A percentile compares a stretch with the other conserved stretches of the same genome.
Evolutionary conservation across 306 rosid species (phyloP).

Genomic region (Pyrus communis): DNA sequence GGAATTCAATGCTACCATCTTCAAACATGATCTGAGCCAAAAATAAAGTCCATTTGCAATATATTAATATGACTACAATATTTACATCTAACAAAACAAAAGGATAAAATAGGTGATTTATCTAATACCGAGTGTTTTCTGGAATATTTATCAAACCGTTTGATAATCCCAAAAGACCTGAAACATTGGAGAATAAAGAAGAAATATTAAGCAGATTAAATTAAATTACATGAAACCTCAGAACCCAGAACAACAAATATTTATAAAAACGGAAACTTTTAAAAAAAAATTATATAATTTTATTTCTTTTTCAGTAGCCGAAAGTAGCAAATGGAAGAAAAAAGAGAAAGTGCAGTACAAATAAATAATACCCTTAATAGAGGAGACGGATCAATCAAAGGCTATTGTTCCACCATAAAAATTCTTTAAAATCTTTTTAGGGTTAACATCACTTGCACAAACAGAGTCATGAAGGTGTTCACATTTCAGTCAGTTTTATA

Average conservation of each 20-base stretch:
- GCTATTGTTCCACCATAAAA: neutral
- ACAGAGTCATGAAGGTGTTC: neutral
- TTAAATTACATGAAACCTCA: neutral
- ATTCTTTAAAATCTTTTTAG: neutral
- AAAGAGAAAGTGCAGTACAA: neutral
- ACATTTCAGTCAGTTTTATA: neutral
- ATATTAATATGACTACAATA: neutral
- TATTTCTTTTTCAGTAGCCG: too few relatives aligned
- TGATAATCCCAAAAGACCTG: constrained; percentile 72
- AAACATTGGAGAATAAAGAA: constrained; percentile 11
- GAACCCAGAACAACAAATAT: neutral
- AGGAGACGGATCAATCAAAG: neutral
- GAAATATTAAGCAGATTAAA: neutral
- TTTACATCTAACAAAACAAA: neutral
- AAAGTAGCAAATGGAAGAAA: neutral
- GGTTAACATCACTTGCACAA: neutral
- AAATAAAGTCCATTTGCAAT: neutral
- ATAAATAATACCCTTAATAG: neutral
- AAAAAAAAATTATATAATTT: neutral
- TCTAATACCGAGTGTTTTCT: constrained; percentile 55
- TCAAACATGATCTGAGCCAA: constrained; percentile 72
- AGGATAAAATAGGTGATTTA: neutral
- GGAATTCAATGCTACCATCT: constrained; percentile 49
- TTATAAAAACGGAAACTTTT: neutral
- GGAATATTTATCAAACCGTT: constrained; percentile 56